phyloP scores from a whole-genome alignment of 2,329 filamentous ascomycete species.

The Hyphodiscus sp. region DNA sequence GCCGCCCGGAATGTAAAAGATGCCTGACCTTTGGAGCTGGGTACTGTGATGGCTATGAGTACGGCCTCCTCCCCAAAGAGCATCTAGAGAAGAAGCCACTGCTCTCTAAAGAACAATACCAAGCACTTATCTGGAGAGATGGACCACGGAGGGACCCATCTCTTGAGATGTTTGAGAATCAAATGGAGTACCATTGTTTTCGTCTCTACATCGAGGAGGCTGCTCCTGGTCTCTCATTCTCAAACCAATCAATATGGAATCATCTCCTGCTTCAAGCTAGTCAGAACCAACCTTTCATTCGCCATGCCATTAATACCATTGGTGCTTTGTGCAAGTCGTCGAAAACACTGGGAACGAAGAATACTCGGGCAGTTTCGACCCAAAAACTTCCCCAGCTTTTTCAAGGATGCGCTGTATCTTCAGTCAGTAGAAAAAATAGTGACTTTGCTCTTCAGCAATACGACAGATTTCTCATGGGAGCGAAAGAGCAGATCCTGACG shows the following conservation, averaged over 20 bases:
- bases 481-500: conserved; percentile 8
- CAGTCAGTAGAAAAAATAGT: background rate
- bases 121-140: background rate
- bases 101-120: background rate
- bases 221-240: conserved; percentile 11
- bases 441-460: conserved; percentile 15
- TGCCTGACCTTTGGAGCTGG: conserved; percentile 50
- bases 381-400: background rate
- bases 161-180: conserved; percentile 8
- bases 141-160: conserved; percentile 2
- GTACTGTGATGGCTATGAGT: conserved; percentile 48
- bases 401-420: background rate
- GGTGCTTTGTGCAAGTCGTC: conserved; percentile 16
- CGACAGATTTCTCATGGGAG: conserved; percentile 14
- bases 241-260: conserved; percentile 15
- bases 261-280: conserved; percentile 17
- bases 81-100: conserved; percentile 1
- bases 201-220: conserved; percentile 12
- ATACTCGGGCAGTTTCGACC: background rate
- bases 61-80: background rate
- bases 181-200: conserved; percentile 15
- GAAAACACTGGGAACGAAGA: background rate
- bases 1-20: conserved; percentile 51
- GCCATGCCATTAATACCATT: conserved; percentile 22
- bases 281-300: conserved; percentile 16